Base-by-base conservation (phyloP, 1,284 basidiomycete genomes). In the Melampsora larici-populina region DNA sequence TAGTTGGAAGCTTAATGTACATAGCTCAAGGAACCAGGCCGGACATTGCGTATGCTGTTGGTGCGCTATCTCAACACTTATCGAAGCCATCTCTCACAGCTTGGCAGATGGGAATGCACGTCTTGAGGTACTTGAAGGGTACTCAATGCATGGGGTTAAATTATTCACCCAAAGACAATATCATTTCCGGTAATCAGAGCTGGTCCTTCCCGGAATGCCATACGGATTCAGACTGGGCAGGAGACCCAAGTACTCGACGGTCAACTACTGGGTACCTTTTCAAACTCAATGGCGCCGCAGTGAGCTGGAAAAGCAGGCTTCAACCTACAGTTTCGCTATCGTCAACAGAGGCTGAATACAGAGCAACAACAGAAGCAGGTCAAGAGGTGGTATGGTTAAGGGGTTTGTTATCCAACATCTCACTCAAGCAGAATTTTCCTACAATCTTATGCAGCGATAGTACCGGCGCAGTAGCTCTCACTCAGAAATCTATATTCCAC, bases 161-260 rank as follows among this genome's bases (percentile, higher is more conserved):
- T 55, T 55, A 55, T 55, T 18, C 17, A 55, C 17, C 17, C 4
- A 2, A 18, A 24, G 24, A 55, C 24, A 18, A 18, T 6, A 21
- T 21, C 17, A 21, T 55, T 6, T 4, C 4, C 2, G 51, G 51
- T 3, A 24, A 21, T 6, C 51, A 55, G 13, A 55, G 51, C 13
- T 55, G 51, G 51, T 55, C 3, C 13, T 55, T 5, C 13, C 51
- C 51, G 4, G 51, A 55, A 55, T 21, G 17, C 17, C 51, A 21
- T 51, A 48, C 48, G 40, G 79, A 79, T 24, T 29, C 78, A 31
- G 78, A 79, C 63, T 79, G 71, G 70, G 79, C 78, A 26, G 79
- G 67, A 29, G 69, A 74, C 64, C 18, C 26, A 8, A 63, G n/a
- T 7, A 46, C 71, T 9, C 26, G 79, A 24, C 40, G 70, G 3